Conservation (phyloP, 352 stramenopile genomes). For the Blastocystis hominis region DNA sequence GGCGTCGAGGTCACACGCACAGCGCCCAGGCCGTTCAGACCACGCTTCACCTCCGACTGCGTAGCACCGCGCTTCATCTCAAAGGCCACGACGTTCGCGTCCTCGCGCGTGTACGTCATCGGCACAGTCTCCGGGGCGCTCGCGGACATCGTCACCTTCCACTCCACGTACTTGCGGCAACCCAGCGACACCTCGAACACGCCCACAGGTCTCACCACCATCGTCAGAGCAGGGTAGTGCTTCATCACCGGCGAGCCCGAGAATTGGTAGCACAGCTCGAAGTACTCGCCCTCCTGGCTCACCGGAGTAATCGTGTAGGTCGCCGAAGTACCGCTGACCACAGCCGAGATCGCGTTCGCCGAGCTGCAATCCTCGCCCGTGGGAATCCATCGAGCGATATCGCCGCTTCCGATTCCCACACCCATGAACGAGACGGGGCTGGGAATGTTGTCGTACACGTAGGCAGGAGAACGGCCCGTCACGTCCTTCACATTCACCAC, state of each 20-base stretch:
- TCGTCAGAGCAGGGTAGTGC: constrained; percentile 5
- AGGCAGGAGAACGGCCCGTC: not conserved
- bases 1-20: constrained; percentile 33
- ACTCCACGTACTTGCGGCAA: constrained; percentile 46
- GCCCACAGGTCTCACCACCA: not conserved
- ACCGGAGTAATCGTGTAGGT: not conserved
- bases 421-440: not conserved
- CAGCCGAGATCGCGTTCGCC: not conserved
- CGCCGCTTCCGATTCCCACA: not conserved
- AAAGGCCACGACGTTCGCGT: not conserved
- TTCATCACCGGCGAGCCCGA: not conserved
- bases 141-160: not conserved
- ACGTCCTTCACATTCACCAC: constrained; percentile 19
- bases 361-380: not conserved
- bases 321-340: not conserved
- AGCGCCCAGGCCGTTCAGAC: not conserved
- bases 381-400: constrained; percentile 8
- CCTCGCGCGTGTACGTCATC: not conserved
- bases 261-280: constrained; percentile 50
- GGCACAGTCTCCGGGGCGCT: not conserved
- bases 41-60: not conserved
- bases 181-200: not conserved
- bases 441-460: constrained; percentile 5
- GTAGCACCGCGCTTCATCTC: not conserved
- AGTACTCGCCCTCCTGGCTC: not conserved